These are phyloP conservation scores for Globisporangium apiculatum DNA, from an alignment of 352 stramenopile genomes.

Conservation along the genomic window DNA sequence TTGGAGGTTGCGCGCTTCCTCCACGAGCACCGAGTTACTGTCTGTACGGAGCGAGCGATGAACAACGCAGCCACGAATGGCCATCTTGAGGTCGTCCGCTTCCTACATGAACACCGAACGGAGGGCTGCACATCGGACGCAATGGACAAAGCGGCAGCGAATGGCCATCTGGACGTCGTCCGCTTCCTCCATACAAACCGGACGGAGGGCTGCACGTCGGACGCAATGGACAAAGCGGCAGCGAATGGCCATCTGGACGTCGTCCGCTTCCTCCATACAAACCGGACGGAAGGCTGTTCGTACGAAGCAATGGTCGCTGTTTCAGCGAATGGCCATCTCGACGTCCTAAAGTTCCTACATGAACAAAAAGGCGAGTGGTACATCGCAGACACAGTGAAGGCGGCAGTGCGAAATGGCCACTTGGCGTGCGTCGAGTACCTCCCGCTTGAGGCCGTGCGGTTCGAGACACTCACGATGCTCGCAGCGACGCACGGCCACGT, in stretches of 20 bases:
- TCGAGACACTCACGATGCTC: not conserved
- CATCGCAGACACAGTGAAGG: not conserved
- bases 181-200: slow-evolving; percentile 2
- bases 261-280: not conserved
- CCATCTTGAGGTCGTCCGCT: slow-evolving; percentile 1
- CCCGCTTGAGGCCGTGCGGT: not conserved
- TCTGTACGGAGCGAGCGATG: slow-evolving; percentile 1
- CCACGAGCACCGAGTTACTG: not conserved
- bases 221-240: not conserved
- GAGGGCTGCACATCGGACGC: not conserved
- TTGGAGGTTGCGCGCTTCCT: slow-evolving; percentile 2
- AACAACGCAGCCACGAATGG: not conserved
- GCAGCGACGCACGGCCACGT: not conserved
- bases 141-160: not conserved
- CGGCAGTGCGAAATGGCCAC: not conserved
- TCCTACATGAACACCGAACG: slow-evolving; percentile 1
- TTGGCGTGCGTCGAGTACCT: not conserved
- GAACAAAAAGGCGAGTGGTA: not conserved
- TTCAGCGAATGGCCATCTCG: slow-evolving; percentile 2
- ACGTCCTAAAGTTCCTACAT: slow-evolving; percentile 1
- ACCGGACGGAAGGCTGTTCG: slow-evolving; percentile 1
- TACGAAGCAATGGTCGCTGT: not conserved
- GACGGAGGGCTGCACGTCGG: not conserved
- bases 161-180: not conserved
- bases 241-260: not conserved